A percentile compares a stretch with the other conserved stretches of the same genome.
Evolutionary conservation across 1,284 basidiomycete species (phyloP).

Genomic region (Microbotryomycetes sp.): DNA sequence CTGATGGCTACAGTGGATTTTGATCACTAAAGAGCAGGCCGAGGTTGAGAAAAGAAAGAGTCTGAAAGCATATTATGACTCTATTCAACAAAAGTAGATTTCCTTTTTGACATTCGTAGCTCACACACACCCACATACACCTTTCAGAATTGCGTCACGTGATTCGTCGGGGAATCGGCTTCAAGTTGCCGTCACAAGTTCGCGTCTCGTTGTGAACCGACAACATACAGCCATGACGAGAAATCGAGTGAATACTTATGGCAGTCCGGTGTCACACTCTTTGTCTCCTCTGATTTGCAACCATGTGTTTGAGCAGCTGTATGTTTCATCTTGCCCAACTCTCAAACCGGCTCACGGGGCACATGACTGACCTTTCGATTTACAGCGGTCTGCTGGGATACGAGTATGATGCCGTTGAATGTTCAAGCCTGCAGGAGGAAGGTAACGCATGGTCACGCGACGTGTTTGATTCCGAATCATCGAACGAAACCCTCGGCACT

Average conservation of each 20-base stretch:
- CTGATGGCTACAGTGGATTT: conserved; percentile 1
- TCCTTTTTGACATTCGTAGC: not conserved
- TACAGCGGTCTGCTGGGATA: not conserved
- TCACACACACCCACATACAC: not conserved
- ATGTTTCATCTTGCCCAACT: not conserved
- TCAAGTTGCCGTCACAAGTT: too few species aligned
- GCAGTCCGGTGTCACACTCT: not conserved
- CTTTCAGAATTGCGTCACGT: not conserved
- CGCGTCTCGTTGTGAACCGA: too few species aligned
- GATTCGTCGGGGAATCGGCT: not conserved
- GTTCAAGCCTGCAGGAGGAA: not conserved
- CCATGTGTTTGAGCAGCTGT: not conserved
- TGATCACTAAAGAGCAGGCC: conserved; percentile 29
- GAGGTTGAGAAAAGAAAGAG: conserved; percentile 29
- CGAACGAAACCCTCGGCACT: not conserved
- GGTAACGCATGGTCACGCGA: not conserved
- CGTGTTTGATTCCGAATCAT: too few species aligned
- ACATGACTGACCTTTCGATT: not conserved
- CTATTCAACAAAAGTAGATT: conserved; percentile 2
- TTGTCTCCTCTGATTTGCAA: not conserved
- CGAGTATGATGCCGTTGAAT: not conserved
- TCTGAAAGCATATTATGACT: conserved; percentile 28
- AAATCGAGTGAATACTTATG: not conserved
- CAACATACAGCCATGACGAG: not conserved
- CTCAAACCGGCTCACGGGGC: not conserved